A percentile compares a stretch with the other conserved stretches of the same genome.
phyloP scores from a whole-genome alignment of 129 eudicot genomes.

The Dittrichia graveolens region DNA sequence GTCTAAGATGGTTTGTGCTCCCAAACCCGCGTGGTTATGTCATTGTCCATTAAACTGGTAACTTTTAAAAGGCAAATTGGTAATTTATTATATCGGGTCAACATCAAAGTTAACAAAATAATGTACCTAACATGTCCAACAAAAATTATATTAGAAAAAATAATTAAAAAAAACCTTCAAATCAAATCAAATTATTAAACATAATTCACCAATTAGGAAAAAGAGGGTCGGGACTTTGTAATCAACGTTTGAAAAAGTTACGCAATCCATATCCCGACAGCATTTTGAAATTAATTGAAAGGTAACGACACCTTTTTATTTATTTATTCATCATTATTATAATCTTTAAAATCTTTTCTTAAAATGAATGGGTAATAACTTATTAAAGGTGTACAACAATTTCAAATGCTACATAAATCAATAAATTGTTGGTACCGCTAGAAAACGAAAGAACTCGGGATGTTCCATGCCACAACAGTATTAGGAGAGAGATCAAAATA shows the following conservation, averaged over 20 bases:
- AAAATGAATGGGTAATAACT: no score
- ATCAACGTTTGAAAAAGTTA: slow-evolving; percentile 28
- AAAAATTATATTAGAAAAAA: background rate
- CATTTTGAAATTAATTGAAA: slow-evolving; percentile 13
- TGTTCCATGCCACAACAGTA: no score
- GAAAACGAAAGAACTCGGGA: no score
- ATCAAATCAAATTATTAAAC: slow-evolving; percentile 27
- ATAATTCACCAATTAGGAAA: slow-evolving; percentile 13
- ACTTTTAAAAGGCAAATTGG: background rate
- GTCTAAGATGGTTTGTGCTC: background rate
- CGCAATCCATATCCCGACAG: slow-evolving; percentile 8
- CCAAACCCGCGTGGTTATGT: slow-evolving; percentile 6
- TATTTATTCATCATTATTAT: no score
- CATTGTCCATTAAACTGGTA: background rate
- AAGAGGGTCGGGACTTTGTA: slow-evolving; percentile 22
- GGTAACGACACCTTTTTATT: slow-evolving; percentile 28
- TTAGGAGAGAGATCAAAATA: no score
- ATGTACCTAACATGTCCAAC: slow-evolving; percentile 8
- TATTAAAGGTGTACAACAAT: no score
- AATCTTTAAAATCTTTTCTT: no score
- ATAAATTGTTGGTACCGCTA: no score
- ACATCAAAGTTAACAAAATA: slow-evolving; percentile 11
- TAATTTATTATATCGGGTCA: slow-evolving; percentile 13
- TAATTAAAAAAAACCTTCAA: slow-evolving; percentile 20
- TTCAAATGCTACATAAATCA: no score